Evolutionary conservation across 208 protist species (phyloP), one percentile per base, ranked within the genome.

Genomic region (Trichomonas vaginalis): DNA sequence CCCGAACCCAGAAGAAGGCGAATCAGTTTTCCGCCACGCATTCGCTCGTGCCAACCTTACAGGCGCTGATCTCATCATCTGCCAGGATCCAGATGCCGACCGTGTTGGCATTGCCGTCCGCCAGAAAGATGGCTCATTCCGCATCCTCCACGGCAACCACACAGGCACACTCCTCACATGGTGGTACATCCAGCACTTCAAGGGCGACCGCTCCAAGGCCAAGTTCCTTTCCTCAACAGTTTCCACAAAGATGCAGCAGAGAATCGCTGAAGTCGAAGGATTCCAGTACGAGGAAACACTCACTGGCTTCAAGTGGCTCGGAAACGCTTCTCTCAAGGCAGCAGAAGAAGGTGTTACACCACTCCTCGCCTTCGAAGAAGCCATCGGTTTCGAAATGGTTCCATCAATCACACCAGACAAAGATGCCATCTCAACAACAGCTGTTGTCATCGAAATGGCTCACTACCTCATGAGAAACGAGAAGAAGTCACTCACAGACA

Each of bases 221-320:
- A 39, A 45, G 0, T 80, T 95, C 49, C 37, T 49, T 4, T 61
- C 40, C 9, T 82, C 49, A 3, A 95, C 92, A 47, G 92, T 95
- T 35, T 80, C 49, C 32, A 95, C 49, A 45, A 32, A 80, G 27
- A 79, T 61, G 35, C 82, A 88, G 40, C 82, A 40, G 14, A 40
- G 32, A 47, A 88, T 88, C 35, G 35, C 39, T 47, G 51, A 61
- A 32, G 45, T 32, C 8, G 51, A 95, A 45, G 92, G 92, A 35
- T 95, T 95, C 51, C 35, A 46, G 23, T 40, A 80, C 61, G 42
- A 80, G 9, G 92, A 95, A 42, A 95, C 92, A 82, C 42, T 95
- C 6, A 95, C 92, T 35, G 92, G 92, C 39, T 95, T 95, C 92
- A 95, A 95, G 40, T 95, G 92, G 92, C 47, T 95, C 21, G 92